Base-by-base conservation (phyloP, 2,329 filamentous ascomycete genomes). In the Chaetomiaceae sp. region DNA sequence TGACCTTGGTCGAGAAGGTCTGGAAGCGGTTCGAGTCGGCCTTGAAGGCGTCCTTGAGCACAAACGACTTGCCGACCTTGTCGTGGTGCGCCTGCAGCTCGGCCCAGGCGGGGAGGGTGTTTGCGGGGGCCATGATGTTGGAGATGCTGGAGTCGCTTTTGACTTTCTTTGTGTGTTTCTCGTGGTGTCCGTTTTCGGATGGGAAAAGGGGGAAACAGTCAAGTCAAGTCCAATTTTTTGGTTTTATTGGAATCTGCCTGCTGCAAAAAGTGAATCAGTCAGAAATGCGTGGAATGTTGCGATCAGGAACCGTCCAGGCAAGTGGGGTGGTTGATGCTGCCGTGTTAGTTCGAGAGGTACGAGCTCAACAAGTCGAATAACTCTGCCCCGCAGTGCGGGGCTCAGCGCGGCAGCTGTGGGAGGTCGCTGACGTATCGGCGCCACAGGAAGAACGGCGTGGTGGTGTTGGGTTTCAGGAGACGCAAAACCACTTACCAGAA, bases 21-120 rank as follows among this genome's bases (percentile, higher is more conserved):
- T 85, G 73, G 77, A 96, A 97, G 57, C 93, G 89, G 67, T 87
- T 69, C 44, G 90, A 83, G 69, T 99, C 91, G 62, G 89, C 83
- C 65, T 88, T 79, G 72, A 97, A 99, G 68, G 89, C 88, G 60
- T 95, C 87, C 76, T 95, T 96, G 59, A 97, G 81, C 58, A 95
- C 85, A 67, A 97, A 93, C 67, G 85, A 83, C 75, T 91, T 91
- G 66, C 89, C 91, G 42, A 93, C 81, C 57, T 78, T 79, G 71
- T 88, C 85, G 73, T 95, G 90, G 73, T 97, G 91, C 65, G 88
- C 79, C 74, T 95, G 88, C 66, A 99, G 89, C 68, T 87, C 82
- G 69, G 86, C 81, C 92, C 93, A 99, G 66, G 89, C 85, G 63
- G 83, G 77, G 62, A 96, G 85, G 58, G 89, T 86, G 68, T 84